Evolutionary conservation across 192 early-diverging fungal species (phyloP).

Genomic region (Thamnidium elegans): DNA sequence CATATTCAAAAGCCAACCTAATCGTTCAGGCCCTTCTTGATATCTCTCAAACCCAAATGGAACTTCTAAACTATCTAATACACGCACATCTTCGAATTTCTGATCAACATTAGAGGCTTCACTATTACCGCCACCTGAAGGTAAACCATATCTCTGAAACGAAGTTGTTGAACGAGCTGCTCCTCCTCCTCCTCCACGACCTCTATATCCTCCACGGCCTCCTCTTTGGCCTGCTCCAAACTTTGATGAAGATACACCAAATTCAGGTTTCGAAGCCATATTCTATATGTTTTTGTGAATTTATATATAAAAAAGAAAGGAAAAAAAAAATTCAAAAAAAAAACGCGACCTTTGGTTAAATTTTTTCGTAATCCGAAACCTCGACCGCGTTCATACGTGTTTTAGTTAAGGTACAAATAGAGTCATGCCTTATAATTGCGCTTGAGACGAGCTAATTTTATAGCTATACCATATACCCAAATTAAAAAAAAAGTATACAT

Average conservation of each 20-base stretch:
- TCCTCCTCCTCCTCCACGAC: slow-evolving; percentile 8
- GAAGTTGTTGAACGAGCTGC: background rate
- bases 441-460: background rate
- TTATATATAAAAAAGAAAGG: background rate
- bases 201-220: too few species aligned
- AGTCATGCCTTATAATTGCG: background rate
- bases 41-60: slow-evolving; percentile 66
- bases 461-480: too few species aligned
- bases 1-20: slow-evolving; percentile 98
- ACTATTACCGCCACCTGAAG: background rate
- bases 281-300: background rate
- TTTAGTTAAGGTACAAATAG: background rate
- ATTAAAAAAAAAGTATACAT: too few species aligned
- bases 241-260: slow-evolving; percentile 13
- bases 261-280: slow-evolving; percentile 6
- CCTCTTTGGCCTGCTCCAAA: background rate
- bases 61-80: slow-evolving; percentile 51
- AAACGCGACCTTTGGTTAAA: too few species aligned
- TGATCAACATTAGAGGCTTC: slow-evolving; percentile 35
- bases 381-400: background rate
- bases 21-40: slow-evolving; percentile 64
- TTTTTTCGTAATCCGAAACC: too few species aligned
- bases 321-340: slow-evolving; percentile 32
- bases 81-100: slow-evolving; percentile 37
- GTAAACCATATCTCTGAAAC: slow-evolving; percentile 21